Evolutionary conservation across 441 rosid species (phyloP).

Genomic region (Populus hybrid): DNA sequence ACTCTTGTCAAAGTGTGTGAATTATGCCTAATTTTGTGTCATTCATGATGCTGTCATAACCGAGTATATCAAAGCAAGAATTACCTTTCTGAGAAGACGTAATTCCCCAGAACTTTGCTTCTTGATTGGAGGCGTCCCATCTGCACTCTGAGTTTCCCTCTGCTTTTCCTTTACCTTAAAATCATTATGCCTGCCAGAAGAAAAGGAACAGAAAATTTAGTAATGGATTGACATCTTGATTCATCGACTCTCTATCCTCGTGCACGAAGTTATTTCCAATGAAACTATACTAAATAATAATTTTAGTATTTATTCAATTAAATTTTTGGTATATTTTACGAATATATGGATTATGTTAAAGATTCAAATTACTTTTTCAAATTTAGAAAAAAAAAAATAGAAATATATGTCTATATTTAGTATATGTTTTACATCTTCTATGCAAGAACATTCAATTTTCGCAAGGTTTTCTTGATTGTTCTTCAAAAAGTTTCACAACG

Average conservation of each 20-base stretch:
- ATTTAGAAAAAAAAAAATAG: too few relatives aligned
- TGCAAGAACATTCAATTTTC: too few relatives aligned
- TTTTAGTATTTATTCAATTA: too few relatives aligned
- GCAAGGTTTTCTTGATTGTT: too few relatives aligned
- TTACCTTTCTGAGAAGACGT: slow-evolving; percentile 11
- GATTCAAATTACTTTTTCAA: too few relatives aligned
- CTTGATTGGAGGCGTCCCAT: not conserved
- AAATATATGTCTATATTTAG: too few relatives aligned
- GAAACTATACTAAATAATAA: too few relatives aligned
- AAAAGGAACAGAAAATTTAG: not conserved
- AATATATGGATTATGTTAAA: too few relatives aligned
- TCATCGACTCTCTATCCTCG: not conserved
- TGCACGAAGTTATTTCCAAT: too few relatives aligned
- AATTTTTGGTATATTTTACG: too few relatives aligned
- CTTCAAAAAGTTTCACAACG: too few relatives aligned
- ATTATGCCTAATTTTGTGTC: not conserved
- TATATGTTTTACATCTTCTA: too few relatives aligned
- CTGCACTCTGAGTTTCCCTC: slow-evolving; percentile 1
- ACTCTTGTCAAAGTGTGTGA: not conserved
- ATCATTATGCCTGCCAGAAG: not conserved
- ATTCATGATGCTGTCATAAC: not conserved
- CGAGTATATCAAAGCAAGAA: not conserved
- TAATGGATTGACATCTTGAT: not conserved
- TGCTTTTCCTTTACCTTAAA: slow-evolving; percentile 5
- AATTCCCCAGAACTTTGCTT: slow-evolving; percentile 9